phyloP scores from a whole-genome alignment of 176 grass and related monocot species.

The Aegilops umbellulata region DNA sequence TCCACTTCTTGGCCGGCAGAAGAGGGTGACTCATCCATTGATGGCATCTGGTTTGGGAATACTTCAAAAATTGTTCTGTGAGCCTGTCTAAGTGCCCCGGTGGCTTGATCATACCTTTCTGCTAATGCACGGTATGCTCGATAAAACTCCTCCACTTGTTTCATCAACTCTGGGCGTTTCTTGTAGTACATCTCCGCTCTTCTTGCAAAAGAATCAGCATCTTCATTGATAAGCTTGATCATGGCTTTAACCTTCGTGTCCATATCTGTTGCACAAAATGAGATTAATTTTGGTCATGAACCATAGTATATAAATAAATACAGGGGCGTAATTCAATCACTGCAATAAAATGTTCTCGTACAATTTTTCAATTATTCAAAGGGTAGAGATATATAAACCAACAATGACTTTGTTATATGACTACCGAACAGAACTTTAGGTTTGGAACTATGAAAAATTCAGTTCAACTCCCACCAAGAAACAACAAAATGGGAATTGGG shows the following conservation, averaged over 20 bases:
- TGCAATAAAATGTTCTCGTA: conserved; percentile 7
- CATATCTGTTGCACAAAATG: conserved; percentile 66
- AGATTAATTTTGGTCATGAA: conserved; percentile 31
- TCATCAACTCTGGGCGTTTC: conserved; percentile 92
- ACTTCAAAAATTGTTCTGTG: conserved; percentile 89
- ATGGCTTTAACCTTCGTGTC: conserved; percentile 85
- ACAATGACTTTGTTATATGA: conserved; percentile 1
- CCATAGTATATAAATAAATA: neutral
- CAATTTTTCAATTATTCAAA: conserved; percentile 9
- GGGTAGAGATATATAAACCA: conserved; percentile 1
- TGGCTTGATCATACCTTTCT: conserved; percentile 79
- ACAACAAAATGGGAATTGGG: neutral
- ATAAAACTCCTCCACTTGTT: conserved; percentile 91
- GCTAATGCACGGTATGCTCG: conserved; percentile 86
- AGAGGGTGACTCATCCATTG: conserved; percentile 63
- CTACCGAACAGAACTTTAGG: neutral
- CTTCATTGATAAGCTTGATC: conserved; percentile 97
- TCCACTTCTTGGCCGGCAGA: conserved; percentile 44
- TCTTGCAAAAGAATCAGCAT: conserved; percentile 95
- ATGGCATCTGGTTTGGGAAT: conserved; percentile 76
- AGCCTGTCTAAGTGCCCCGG: conserved; percentile 68
- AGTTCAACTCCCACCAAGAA: conserved; percentile 6
- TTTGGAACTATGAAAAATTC: neutral
- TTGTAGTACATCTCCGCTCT: conserved; percentile 99
- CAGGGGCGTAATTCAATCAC: neutral